Evolutionary conservation across 805 yeast species (phyloP), one percentile per base, ranked within the genome.

Genomic region (Pichia nanzhaoensis): DNA sequence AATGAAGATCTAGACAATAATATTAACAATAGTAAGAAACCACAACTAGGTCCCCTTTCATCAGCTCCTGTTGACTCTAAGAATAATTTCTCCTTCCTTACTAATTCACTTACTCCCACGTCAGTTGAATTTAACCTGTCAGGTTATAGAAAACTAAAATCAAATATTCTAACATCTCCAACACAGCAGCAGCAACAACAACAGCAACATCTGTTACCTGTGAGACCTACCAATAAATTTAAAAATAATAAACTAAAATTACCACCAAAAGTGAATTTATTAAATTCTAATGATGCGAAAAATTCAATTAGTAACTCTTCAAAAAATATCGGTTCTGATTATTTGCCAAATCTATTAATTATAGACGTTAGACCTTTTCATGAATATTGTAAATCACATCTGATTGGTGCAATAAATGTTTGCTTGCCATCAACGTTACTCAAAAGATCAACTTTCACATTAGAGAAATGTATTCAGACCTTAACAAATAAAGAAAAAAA

Each of bases 361-460:
- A 66, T 88, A 14, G 98, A 90, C 59, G 81, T 84, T 10, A 68
- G 98, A 45, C 86, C 96, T 0, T 87, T 80, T 58, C 80, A 84
- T 20, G 91, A 85, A 46, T 87, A 68, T 58, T 72, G 80, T 36
- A 74, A 70, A 48, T 58, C 71, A 2, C 88, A 82, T 50, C 62
- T 91, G 12, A 56, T 54, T 4, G 68, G 74, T 35, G 75, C 97
- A 1, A 68, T 86, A 37, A 87, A 87, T 59, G 73, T 91, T 32
- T 86, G 95, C 61, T 65, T 90, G 13, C 97, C 98, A 2, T 83
- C 95, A n/a, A 90, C 97, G 0, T 68, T 90, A 35, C 66, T 90
- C 51, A 84, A 81, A 59, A 74, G 98, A 51, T 68, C 79, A 28
- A 82, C 81, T 43, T 90, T 85, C 55, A 78, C 80, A 3, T 67